Base-by-base conservation (phyloP, 1,284 basidiomycete species). In the Ustilago curta region DNA sequence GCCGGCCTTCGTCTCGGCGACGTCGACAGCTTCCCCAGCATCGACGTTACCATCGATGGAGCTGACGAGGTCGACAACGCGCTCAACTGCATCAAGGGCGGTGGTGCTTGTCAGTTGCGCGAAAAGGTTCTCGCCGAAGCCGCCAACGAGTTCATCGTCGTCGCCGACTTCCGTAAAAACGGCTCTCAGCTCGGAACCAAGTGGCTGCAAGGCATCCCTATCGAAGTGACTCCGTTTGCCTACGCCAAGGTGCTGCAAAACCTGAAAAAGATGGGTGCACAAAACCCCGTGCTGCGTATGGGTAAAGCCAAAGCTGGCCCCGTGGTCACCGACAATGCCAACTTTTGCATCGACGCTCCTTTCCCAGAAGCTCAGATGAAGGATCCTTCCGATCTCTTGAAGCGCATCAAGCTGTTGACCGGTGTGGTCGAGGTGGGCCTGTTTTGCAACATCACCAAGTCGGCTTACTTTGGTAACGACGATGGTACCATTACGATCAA, bases 391-490 rank as follows among this genome's bases (percentile, higher is more conserved):
- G 72, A 71, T 32, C 64, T 84, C n/a, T 49, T 79, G 27, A 60
- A 47, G 37, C 65, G 74, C 51, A 80, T 84, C 75, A 84, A 85
- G 72, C 65, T 66, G 25, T 43, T 81, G 21, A 98, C 96, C 1
- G 96, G 97, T 62, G 94, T 99, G 12, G 92, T 98, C 32, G 96
- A 99, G 86, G 97, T 98, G 35, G 97, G 97, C 0, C 86, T 99
- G 23, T 99, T 99, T 88, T 95, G 93, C 83, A 71, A 78, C 58
- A 91, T 98, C 89, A 94, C 92, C n/a, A 90, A 92, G 85, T 94
- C 94, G 0, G 95, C 95, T 11, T 99, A 98, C 88, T 99, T 98
- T 87, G 96, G 96, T 19, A 96, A 97, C 58, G 64, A 76, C 37
- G 76, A 82, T 49, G 79, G 77, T 37, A 71, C 74, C 31, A 82